Evolutionary conservation across 1,284 basidiomycete genomes (phyloP), one percentile per base, ranked within the genome.

Genomic region (Puccinia sorghi): DNA sequence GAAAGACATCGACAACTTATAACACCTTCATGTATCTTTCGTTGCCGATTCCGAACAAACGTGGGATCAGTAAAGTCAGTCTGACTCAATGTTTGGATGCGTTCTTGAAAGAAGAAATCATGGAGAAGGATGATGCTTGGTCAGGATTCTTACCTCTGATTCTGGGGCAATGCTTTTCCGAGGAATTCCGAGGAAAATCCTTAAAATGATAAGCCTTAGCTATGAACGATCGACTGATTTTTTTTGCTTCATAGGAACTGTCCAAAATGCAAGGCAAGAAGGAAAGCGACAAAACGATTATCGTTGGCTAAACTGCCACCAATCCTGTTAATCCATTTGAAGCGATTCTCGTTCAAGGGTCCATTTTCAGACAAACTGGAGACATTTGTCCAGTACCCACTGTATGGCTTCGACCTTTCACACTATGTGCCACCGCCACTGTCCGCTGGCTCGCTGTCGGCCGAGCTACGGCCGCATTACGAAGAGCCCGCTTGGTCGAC

Each of bases 21-120:
- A 97, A 99, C 84, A 89, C 93, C 3, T 99, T 99, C 86, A 97
- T 97, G 88, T 96, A 97, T 82, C 88, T 99, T 76, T 92, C 94
- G 48, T 85, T 99, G 76, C 95, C 96, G 1, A 90, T 99, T 73
- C 94, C 96, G 0, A 87, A 88, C 17, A 86, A 87, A 17, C 88
- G 88, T 72, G 87, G 87, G 46, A 86, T 87, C 22, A 87, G 87
- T n/a, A 91, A 89, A 82, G 89, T 92, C 25, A 88, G 90, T 2
- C 86, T 99, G 57, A 87, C 90, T 74, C 89, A 91, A 69, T 96
- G 96, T 84, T 86, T 99, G 80, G 92, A 98, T 82, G 90, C 91
- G 3, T 96, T 98, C 84, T 93, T 97, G 80, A 90, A 90, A 82
- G 89, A 92, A 66, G 96, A 99, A 84, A 88, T 94, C 5, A 88